Conservation (phyloP, 2,329 filamentous ascomycete genomes). For the Chaetomium sp. region DNA sequence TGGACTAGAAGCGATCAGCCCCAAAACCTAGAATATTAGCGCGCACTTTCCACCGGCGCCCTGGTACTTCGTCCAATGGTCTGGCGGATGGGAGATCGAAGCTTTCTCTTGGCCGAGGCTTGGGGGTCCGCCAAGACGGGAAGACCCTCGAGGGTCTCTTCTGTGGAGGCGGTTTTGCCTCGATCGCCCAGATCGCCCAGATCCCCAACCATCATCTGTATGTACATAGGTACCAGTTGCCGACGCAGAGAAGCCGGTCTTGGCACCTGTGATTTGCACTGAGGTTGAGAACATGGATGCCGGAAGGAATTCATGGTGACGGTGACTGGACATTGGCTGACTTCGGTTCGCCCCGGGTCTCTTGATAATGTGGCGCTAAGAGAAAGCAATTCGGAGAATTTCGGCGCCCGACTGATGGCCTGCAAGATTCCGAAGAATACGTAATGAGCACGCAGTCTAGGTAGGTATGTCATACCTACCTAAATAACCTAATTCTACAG, state of each 20-base stretch:
- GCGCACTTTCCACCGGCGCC: not conserved
- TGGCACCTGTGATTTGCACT: constrained; percentile 6
- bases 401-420: constrained; percentile 6
- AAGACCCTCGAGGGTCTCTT: constrained; percentile 14
- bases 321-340: not conserved
- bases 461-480: too few species aligned
- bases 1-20: not conserved
- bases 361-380: not conserved
- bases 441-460: not conserved
- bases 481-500: not conserved
- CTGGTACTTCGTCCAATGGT: not conserved
- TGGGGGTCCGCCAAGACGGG: constrained; percentile 29
- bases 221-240: too few species aligned
- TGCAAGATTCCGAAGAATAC: constrained; percentile 25
- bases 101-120: constrained; percentile 7
- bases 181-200: constrained; percentile 11
- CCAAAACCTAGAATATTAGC: not conserved
- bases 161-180: constrained; percentile 11
- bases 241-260: constrained; percentile 4
- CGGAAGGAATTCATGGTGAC: not conserved
- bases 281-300: not conserved
- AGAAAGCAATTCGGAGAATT: constrained; percentile 30
- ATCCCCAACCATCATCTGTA: not conserved
- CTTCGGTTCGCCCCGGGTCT: not conserved
- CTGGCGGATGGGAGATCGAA: not conserved